Conservation (phyloP, 495 filamentous ascomycete species). For the Chaetomium fimeti region DNA sequence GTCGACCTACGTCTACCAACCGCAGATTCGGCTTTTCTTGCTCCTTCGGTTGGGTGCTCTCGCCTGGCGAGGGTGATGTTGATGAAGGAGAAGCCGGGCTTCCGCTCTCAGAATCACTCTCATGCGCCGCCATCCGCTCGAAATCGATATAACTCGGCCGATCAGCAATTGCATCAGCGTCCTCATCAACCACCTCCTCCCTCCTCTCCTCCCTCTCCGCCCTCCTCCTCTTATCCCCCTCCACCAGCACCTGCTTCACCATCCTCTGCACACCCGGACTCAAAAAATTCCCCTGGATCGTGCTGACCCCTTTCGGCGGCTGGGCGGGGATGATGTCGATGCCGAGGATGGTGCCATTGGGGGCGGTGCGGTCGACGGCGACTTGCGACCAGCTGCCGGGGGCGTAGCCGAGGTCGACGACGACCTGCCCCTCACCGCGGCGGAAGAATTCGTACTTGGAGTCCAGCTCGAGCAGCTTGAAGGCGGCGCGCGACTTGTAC, state of each 20-base stretch:
- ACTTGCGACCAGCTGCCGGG: slow-evolving; percentile 97
- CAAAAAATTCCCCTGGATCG: slow-evolving; percentile 92
- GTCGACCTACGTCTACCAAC: slow-evolving; percentile 66
- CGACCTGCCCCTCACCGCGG: slow-evolving; percentile 62
- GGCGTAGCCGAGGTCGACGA: slow-evolving; percentile 91
- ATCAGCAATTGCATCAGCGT: slow-evolving; percentile 28
- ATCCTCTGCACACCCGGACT: slow-evolving; percentile 65
- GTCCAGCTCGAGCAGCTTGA: slow-evolving; percentile 89
- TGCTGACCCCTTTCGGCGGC: slow-evolving; percentile 83
- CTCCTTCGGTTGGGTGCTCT: slow-evolving; percentile 33
- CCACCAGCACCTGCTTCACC: slow-evolving; percentile 70
- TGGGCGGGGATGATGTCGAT: slow-evolving; percentile 91
- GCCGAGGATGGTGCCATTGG: slow-evolving; percentile 76
- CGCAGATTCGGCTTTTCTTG: slow-evolving; percentile 23
- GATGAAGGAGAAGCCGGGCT: background rate
- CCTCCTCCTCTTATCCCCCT: slow-evolving; percentile 48
- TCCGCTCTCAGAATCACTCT: slow-evolving; percentile 16
- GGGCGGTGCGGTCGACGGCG: slow-evolving; percentile 72
- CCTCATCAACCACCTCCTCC: slow-evolving; percentile 20
- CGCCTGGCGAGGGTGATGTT: slow-evolving; percentile 6
- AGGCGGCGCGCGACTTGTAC: slow-evolving; percentile 85
- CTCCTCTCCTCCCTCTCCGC: slow-evolving; percentile 2
- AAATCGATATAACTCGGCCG: slow-evolving; percentile 55
- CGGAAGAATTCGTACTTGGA: slow-evolving; percentile 75
- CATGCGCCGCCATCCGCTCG: slow-evolving; percentile 44